Conservation (phyloP, 257 asterid species). For the Capsicum pubescens region DNA sequence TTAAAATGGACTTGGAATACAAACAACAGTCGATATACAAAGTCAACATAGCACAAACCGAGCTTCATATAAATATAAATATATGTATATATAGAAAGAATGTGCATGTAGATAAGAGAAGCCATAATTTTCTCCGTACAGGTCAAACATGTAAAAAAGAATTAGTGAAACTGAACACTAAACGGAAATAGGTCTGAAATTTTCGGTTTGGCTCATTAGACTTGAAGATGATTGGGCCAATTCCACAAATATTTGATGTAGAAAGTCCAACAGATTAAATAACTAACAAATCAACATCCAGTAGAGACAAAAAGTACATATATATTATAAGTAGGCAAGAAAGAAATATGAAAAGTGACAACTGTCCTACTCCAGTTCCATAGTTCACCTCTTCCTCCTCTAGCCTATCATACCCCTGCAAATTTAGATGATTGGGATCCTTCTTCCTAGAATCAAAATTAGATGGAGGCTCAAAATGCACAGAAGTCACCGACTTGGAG, state of each 20-base stretch:
- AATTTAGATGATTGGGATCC: not conserved
- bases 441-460: not conserved
- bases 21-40: not conserved
- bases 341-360: not conserved
- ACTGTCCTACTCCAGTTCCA: not conserved
- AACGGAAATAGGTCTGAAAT: not conserved
- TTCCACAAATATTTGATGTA: not conserved
- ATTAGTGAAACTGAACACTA: not conserved
- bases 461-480: conserved; percentile 14
- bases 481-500: not conserved
- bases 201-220: not conserved
- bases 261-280: not conserved
- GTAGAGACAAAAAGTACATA: not conserved
- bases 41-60: not conserved
- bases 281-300: not conserved
- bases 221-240: not conserved
- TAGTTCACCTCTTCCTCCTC: not conserved
- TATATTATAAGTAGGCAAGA: not conserved
- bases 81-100: not conserved
- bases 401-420: not conserved
- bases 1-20: not conserved
- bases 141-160: not conserved
- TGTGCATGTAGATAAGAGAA: not conserved
- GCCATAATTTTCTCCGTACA: not conserved
- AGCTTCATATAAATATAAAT: no score